Conservation (phyloP, 768 basidiomycete species). For the Psilocybe cyanescens region DNA sequence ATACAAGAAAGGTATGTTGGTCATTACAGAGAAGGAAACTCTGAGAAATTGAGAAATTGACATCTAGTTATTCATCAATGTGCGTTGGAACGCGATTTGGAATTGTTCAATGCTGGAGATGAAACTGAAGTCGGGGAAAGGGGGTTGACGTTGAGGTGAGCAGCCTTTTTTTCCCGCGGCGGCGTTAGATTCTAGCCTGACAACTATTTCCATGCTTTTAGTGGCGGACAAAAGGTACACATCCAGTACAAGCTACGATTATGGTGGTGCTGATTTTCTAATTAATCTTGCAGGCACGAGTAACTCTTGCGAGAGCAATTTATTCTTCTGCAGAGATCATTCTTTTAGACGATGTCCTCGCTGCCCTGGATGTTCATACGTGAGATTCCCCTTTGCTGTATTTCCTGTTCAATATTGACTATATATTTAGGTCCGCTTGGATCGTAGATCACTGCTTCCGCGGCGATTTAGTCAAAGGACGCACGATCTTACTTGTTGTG, state of each 20-base stretch:
- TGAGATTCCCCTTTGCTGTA: conserved; percentile 33
- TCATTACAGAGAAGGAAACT: too few species aligned
- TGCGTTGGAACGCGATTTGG: conserved; percentile 72
- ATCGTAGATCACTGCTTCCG: conserved; percentile 74
- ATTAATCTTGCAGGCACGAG: conserved; percentile 39
- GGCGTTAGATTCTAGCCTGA: too few species aligned
- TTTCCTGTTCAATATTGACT: neutral
- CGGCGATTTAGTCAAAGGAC: conserved; percentile 71
- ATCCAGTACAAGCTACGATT: too few species aligned
- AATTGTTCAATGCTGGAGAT: conserved; percentile 69
- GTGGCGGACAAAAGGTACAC: conserved; percentile 44
- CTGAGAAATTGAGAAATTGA: neutral
- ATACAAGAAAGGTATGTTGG: conserved; percentile 56
- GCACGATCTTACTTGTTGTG: conserved; percentile 85
- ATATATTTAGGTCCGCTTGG: conserved; percentile 13
- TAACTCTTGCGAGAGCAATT: conserved; percentile 48
- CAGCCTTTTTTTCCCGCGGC: conserved; percentile 27
- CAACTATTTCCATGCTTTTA: neutral
- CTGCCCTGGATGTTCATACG: conserved; percentile 55
- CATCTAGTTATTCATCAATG: conserved; percentile 46
- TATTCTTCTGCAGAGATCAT: conserved; percentile 61
- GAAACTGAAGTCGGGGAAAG: conserved; percentile 73
- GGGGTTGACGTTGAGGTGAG: conserved; percentile 51
- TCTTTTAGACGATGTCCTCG: conserved; percentile 74
- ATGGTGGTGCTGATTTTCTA: too few species aligned